A percentile compares a stretch with the other conserved stretches of the same genome.
Evolutionary conservation across 2,329 filamentous ascomycete species (phyloP).

Genomic region (Tolypocladium endophyticum): DNA sequence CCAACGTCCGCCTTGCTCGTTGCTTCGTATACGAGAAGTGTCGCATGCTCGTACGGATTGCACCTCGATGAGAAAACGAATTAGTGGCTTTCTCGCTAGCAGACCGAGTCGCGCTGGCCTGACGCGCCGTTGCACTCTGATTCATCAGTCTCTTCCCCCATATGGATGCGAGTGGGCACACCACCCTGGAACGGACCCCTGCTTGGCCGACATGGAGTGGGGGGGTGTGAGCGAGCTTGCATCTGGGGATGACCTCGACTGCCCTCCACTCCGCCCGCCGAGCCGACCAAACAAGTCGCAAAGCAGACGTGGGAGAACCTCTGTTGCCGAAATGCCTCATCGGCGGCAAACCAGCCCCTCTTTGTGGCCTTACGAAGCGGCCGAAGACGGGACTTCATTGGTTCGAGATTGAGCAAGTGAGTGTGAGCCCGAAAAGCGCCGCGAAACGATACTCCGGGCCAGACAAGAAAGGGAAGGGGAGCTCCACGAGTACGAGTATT

Average conservation of each 20-base stretch:
- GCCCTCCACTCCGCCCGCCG: not conserved
- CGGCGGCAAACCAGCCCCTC: not conserved
- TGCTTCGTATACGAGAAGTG: not conserved
- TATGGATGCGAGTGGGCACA: conserved; percentile 1
- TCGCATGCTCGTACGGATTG: not conserved
- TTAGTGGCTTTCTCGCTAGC: conserved; percentile 1
- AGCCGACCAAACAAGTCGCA: not conserved
- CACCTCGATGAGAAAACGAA: not conserved
- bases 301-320: not conserved
- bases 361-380: not conserved
- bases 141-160: not conserved
- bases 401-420: not conserved
- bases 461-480: not conserved
- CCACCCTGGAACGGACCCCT: not conserved
- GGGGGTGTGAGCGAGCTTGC: not conserved
- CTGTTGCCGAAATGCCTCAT: not conserved
- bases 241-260: not conserved
- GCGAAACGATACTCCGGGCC: not conserved
- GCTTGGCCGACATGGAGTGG: not conserved
- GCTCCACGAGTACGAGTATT: not conserved
- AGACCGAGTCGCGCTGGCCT: not conserved
- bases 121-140: not conserved
- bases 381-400: not conserved
- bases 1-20: not conserved
- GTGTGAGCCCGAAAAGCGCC: not conserved